Conservation (phyloP, 2,329 filamentous ascomycete species). For the Fusarium zealandicum region DNA sequence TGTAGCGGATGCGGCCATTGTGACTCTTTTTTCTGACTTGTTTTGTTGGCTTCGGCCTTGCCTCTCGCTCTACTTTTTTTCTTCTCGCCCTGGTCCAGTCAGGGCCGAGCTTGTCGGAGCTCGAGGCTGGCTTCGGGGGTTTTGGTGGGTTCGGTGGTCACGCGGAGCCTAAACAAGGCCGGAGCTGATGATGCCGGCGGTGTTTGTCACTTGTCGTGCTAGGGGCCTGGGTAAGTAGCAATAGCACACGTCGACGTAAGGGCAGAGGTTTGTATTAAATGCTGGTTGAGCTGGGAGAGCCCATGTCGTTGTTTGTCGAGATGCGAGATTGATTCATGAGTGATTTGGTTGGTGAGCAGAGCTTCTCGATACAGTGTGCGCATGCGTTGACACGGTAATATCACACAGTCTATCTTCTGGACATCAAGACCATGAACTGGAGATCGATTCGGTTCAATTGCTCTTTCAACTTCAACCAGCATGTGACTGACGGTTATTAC, state of each 20-base stretch:
- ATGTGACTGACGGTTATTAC: too few species aligned
- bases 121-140: slow-evolving; percentile 29
- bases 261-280: slow-evolving; percentile 32
- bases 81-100: not conserved
- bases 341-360: slow-evolving; percentile 10
- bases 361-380: slow-evolving; percentile 29
- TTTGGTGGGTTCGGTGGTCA: slow-evolving; percentile 30
- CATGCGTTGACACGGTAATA: slow-evolving; percentile 9
- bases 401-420: too few species aligned
- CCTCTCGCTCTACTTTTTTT: too few species aligned
- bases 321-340: slow-evolving; percentile 21
- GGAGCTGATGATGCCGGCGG: slow-evolving; percentile 29
- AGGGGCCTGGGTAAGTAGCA: not conserved
- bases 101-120: slow-evolving; percentile 21
- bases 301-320: slow-evolving; percentile 19
- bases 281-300: slow-evolving; percentile 16
- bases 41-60: too few species aligned
- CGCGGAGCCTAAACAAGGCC: slow-evolving; percentile 22
- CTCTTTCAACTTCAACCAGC: not conserved
- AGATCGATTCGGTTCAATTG: not conserved
- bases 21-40: slow-evolving; percentile 3
- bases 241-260: slow-evolving; percentile 21
- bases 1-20: slow-evolving; percentile 13
- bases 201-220: slow-evolving; percentile 11
- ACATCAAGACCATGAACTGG: too few species aligned